Conservation (phyloP, 495 filamentous ascomycete genomes). For the Trichocladium uniseriatum region DNA sequence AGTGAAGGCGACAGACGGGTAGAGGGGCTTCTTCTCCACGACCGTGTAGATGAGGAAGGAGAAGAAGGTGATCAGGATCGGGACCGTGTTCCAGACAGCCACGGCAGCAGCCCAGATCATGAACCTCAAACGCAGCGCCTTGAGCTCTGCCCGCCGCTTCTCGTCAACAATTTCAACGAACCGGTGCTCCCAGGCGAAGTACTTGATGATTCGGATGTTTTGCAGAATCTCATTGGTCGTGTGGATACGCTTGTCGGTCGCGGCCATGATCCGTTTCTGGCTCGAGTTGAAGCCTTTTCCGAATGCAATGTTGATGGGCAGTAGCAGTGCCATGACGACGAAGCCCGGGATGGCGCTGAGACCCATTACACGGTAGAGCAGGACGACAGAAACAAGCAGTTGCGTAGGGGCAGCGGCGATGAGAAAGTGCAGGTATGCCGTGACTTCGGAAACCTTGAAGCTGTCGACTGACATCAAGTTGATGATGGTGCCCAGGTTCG, state of each 20-base stretch:
- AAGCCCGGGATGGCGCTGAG: slow-evolving; percentile 91
- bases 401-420: slow-evolving; percentile 80
- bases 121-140: slow-evolving; percentile 68
- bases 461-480: slow-evolving; percentile 99
- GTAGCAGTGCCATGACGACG: slow-evolving; percentile 75
- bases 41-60: slow-evolving; percentile 90
- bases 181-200: slow-evolving; percentile 96
- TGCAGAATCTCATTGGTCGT: slow-evolving; percentile 94
- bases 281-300: slow-evolving; percentile 72
- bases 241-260: slow-evolving; percentile 93
- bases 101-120: slow-evolving; percentile 86
- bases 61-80: slow-evolving; percentile 89
- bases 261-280: slow-evolving; percentile 85
- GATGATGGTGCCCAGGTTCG: slow-evolving; percentile 91
- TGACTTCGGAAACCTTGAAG: slow-evolving; percentile 92
- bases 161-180: slow-evolving; percentile 83
- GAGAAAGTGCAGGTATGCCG: slow-evolving; percentile 85
- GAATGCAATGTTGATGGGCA: slow-evolving; percentile 82
- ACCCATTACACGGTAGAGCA: slow-evolving; percentile 85
- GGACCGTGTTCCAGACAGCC: slow-evolving; percentile 93
- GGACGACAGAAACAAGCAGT: slow-evolving; percentile 54
- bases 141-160: slow-evolving; percentile 71
- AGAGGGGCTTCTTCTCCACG: slow-evolving; percentile 78
- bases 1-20: slow-evolving; percentile 92
- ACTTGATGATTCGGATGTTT: slow-evolving; percentile 99